Evolutionary conservation across 2,329 filamentous ascomycete species (phyloP), one percentile per base, ranked within the genome.

Genomic region (Exophiala lecanii-corni): DNA sequence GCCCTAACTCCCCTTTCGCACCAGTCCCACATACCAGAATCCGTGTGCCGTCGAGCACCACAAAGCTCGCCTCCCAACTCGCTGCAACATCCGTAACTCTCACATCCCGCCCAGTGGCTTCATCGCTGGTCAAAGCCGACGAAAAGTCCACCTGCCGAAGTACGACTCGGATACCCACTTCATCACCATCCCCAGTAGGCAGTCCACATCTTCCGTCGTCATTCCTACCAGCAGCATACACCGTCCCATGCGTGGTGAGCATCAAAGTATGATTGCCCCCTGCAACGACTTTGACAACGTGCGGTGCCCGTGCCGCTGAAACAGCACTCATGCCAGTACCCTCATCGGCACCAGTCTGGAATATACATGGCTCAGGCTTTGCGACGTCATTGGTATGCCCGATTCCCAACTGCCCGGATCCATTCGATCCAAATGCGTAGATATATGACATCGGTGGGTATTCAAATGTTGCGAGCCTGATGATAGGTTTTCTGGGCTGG

Each of bases 201-300:
- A n/a, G 20, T 10, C 62, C 67, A 44, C 72, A 70, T 47, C 74
- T 66, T 4, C 67, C 66, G 53, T 72, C 66, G 5, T 51, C 59
- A 59, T 77, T 70, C 45, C 82, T 76, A n/a, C 89, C 89, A 34
- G 79, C 75, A 57, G 77, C 81, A 57, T 78, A 84, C 0, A 89
- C 67, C 1, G 66, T 55, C 0, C 82, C 82, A 18, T 70, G 60
- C 3, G 69, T 58, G n/a, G 75, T 78, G 9, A 89, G 69, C 7
- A 94, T 61, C 3, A 96, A 66, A 0, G 88, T 94, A 62, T 96
- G 91, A 58, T 96, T 96, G 1, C 89, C 89, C 3, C 91, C 91
- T 5, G 86, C 73, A 33, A 60, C 66, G 18, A 82, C 70, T 10
- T 59, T 55, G 23, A 6, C 7, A 12, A 26, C 12, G 23, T 26